Conservation (phyloP, 768 basidiomycete genomes). For the Leccinum barrowsii region DNA sequence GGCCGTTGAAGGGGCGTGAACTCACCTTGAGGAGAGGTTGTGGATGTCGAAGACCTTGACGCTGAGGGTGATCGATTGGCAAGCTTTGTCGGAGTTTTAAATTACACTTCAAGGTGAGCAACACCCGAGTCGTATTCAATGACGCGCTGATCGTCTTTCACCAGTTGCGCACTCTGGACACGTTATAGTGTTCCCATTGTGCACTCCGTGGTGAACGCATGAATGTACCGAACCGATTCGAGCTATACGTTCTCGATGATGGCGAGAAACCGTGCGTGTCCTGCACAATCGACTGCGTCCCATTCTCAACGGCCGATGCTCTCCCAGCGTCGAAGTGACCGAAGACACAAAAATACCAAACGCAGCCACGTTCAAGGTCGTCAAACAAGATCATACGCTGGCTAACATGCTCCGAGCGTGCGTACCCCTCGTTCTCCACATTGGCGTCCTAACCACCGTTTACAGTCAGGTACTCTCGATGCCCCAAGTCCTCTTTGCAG, state of each 20-base stretch:
- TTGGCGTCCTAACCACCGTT: conserved; percentile 2
- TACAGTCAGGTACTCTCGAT: conserved; percentile 84
- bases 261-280: conserved; percentile 86
- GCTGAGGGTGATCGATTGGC: background rate
- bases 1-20: conserved; percentile 30
- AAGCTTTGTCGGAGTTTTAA: conserved; percentile 27
- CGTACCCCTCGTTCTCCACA: conserved; percentile 25
- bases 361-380: conserved; percentile 89
- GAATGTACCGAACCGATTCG: conserved; percentile 94
- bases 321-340: conserved; percentile 75
- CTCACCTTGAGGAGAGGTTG: conserved; percentile 67
- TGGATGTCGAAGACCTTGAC: conserved; percentile 39
- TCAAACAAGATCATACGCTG: conserved; percentile 96
- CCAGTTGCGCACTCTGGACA: background rate
- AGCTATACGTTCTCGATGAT: conserved; percentile 88
- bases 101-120: background rate
- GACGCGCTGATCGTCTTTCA: conserved; percentile 11
- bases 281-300: background rate
- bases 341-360: conserved; percentile 99
- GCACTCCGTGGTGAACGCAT: conserved; percentile 36
- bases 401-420: conserved; percentile 96
- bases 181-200: background rate
- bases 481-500: conserved; percentile 89
- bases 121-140: too few relatives aligned
- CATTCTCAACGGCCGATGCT: conserved; percentile 3